Evolutionary conservation across 2,329 filamentous ascomycete genomes (phyloP), one percentile per base, ranked within the genome.

Genomic region (Cryphonectria naterciae): DNA sequence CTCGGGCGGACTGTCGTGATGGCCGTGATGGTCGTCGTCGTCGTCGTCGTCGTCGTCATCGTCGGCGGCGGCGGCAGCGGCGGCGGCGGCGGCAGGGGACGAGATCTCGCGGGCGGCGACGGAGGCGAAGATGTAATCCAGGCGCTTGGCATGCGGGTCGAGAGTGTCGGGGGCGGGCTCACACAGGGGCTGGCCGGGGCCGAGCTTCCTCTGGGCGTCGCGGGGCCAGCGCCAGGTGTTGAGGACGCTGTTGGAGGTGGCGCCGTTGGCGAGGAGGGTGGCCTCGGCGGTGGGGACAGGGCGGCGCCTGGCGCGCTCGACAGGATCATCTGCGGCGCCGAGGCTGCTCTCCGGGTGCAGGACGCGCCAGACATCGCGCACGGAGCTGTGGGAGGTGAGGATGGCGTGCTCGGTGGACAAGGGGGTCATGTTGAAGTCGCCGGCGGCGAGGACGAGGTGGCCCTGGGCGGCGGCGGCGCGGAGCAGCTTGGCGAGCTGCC

Each of bases 371-470:
- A 90, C 89, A 79, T 99, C 96, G 61, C 87, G 87, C 39, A 97
- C 91, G 19, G 91, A 91, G 13, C 91, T 89, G 77, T 94, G 91
- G 4, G 90, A 89, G 70, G 92, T 93, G 75, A 99, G 91, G 74
- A 98, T 86, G 68, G 90, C 88, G 82, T 98, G 93, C 43, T 93
- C 91, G 73, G 97, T 88, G 37, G 93, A 97, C 56, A 92, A 82
- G 0, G 96, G 96, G n/a, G 94, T 85, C 92, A 97, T 97, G 82
- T 98, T 98, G 84, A 98, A 98, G 83, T 98, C 96, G 37, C 96
- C 96, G 68, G 97, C 84, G 7, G 91, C 95, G 60, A 98, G 84
- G 67, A 95, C 94, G 41, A 98, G 85, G 79, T 95, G 93, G 8
- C 94, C 94, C 19, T 92, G 86, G 75, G 94, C 92, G 1, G 91